phyloP scores from a whole-genome alignment of 441 rosid genomes.

The Erodium moschatum region DNA sequence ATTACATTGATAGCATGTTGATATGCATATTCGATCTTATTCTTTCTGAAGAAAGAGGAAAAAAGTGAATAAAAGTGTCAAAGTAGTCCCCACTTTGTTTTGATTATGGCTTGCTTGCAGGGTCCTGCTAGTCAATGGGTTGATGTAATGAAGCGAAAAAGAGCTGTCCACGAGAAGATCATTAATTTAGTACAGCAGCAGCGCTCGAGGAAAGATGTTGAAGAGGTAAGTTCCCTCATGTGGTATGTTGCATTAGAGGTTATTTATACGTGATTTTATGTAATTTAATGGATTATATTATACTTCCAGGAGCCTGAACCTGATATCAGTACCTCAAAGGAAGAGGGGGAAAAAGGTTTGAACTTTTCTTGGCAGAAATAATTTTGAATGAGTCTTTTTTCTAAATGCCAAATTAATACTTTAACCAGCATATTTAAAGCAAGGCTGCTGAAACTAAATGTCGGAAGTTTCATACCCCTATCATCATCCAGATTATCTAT shows the following conservation, averaged over 20 bases:
- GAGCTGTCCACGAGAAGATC: slow-evolving; percentile 70
- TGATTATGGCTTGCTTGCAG: slow-evolving; percentile 32
- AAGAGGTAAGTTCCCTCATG: slow-evolving; percentile 32
- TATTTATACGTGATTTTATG: slow-evolving; percentile 6
- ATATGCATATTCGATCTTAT: slow-evolving; percentile 2
- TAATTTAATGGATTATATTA: slow-evolving; percentile 19
- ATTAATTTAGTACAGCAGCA: slow-evolving; percentile 61
- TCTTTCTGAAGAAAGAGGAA: neutral
- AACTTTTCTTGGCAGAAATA: neutral
- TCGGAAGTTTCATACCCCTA: neutral
- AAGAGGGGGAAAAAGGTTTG: slow-evolving; percentile 46
- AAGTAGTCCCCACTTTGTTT: too few species aligned
- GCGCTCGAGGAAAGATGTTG: slow-evolving; percentile 37
- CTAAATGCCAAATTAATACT: neutral
- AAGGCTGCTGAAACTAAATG: neutral
- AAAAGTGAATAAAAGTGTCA: neutral
- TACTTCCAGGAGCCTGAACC: slow-evolving; percentile 42
- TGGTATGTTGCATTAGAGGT: neutral
- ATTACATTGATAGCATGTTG: neutral
- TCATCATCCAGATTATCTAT: neutral
- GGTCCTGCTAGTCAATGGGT: slow-evolving; percentile 63
- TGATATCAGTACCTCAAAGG: slow-evolving; percentile 27
- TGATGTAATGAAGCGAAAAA: slow-evolving; percentile 88
- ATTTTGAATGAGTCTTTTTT: neutral
- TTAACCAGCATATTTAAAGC: neutral